A percentile compares a stretch with the other conserved stretches of the same genome.
These are phyloP conservation scores for Pseudocohnilembus persalinus DNA, from an alignment of 169 alveolate species.

Conservation along the genomic window DNA sequence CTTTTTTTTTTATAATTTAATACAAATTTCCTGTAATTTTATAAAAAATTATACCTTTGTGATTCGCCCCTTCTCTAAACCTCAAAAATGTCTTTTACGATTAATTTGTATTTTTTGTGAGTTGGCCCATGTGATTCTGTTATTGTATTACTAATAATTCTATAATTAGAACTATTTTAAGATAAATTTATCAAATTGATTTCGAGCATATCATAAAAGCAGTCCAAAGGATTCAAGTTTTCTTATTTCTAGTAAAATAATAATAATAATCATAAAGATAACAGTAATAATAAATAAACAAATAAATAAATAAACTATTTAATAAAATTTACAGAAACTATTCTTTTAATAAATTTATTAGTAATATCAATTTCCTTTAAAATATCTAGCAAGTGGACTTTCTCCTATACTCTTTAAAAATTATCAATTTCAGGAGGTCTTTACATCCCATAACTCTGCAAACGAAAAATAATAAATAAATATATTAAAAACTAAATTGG, in stretches of 20 bases:
- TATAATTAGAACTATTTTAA: neutral
- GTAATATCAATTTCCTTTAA: constrained; percentile 66
- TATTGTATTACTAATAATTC: constrained; percentile 9
- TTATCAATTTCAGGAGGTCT: constrained; percentile 76
- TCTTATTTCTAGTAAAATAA: constrained; percentile 3
- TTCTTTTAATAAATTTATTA: constrained; percentile 43
- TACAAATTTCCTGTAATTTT: neutral
- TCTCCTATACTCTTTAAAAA: constrained; percentile 63
- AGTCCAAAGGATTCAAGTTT: constrained; percentile 44
- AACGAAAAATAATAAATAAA: too few relatives aligned
- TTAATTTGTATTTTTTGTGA: constrained; percentile 31
- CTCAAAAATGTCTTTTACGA: constrained; percentile 13
- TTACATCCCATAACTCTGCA: constrained; percentile 83
- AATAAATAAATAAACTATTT: neutral
- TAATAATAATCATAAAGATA: constrained; percentile 17
- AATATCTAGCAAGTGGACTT: constrained; percentile 63
- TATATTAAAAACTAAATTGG: neutral
- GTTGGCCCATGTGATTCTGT: constrained; percentile 46
- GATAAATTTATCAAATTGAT: neutral
- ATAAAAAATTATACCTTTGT: constrained; percentile 29
- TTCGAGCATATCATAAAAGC: constrained; percentile 40
- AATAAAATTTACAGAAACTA: constrained; percentile 21
- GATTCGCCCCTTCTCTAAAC: constrained; percentile 27
- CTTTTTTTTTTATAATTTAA: too few relatives aligned
- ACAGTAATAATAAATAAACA: constrained; percentile 14